Conservation (phyloP, 2,329 filamentous ascomycete species). For the Periconia digitata region DNA sequence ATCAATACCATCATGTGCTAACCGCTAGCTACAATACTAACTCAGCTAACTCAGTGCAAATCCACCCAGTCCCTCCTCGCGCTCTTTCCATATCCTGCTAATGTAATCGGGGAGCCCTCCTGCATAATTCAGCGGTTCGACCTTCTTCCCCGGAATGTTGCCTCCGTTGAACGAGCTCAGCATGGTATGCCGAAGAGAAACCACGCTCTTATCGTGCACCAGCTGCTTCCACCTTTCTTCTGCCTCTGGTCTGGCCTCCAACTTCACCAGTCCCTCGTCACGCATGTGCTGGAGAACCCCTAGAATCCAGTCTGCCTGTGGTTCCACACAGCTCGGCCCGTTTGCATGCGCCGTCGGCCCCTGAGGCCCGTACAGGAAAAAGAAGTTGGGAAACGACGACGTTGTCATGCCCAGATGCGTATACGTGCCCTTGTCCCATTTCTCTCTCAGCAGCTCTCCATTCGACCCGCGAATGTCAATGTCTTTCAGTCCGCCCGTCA, state of each 20-base stretch:
- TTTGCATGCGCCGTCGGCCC: constrained; percentile 10
- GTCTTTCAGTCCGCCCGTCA: constrained; percentile 36
- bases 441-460: constrained; percentile 9
- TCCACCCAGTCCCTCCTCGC: constrained; percentile 11
- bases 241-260: constrained; percentile 39
- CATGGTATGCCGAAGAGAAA: constrained; percentile 4
- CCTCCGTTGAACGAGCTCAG: constrained; percentile 12
- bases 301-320: constrained; percentile 15
- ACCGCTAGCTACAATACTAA: no score
- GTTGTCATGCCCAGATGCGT: constrained; percentile 14
- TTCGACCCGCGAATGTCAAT: constrained; percentile 22
- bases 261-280: constrained; percentile 26
- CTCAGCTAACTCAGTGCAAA: constrained; percentile 9
- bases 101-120: constrained; percentile 12
- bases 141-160: constrained; percentile 15
- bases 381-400: constrained; percentile 13
- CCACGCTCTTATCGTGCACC: constrained; percentile 3
- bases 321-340: constrained; percentile 5
- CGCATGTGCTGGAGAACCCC: constrained; percentile 37
- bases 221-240: constrained; percentile 41
- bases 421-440: constrained; percentile 10
- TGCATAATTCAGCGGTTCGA: constrained; percentile 10
- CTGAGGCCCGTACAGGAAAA: constrained; percentile 14
- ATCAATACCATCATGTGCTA: not conserved
- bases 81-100: constrained; percentile 7